Base-by-base conservation (phyloP, 2,329 filamentous ascomycete genomes). In the Verticillium longisporum region DNA sequence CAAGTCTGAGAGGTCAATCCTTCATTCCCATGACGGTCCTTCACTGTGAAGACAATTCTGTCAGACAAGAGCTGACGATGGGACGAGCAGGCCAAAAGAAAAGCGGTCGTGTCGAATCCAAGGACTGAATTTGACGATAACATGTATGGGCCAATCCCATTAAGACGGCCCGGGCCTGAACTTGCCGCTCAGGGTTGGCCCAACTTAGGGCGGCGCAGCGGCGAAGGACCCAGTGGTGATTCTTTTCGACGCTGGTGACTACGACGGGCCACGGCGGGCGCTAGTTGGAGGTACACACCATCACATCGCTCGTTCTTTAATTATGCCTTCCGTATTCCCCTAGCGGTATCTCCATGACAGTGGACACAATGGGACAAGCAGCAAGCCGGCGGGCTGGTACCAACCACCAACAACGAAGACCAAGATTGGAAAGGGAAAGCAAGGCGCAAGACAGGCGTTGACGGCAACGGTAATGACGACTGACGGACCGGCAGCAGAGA, bases 221-320 rank as follows among this genome's bases (percentile, higher is more conserved):
- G 26, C 41, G 21, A n/a, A 50, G 41, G 37, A 41, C n/a, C 15
- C n/a, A n/a, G n/a, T 50, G n/a, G 41, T 50, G 18, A 26, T 50
- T 26, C 41, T 50, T n/a, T n/a, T 21, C 41, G 15, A 10, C n/a
- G n/a, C 6, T 11, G 18, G 11, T 26, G 41, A 50, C n/a, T n/a
- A n/a, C n/a, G n/a, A 11, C 6, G n/a, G 41, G 41, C 7, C 34
- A 36, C 41, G n/a, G 21, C 31, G 37, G 56, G 37, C 56, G 34
- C 37, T 58, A 58, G 26, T 6, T 21, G 41, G 37, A 58, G 31
- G 56, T 33, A 37, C 56, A 58, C 56, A 58, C 56, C 56, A 58
- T 38, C 41, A 26, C 41, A n/a, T 21, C 41, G 41, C 41, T 50
- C n/a, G 41, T 21, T 50, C 41, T 21, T 50, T 50, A 50, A 50